A percentile compares a stretch with the other conserved stretches of the same genome.
Conservation (phyloP, 1,284 basidiomycete genomes). For the Boletus austroedulis region DNA sequence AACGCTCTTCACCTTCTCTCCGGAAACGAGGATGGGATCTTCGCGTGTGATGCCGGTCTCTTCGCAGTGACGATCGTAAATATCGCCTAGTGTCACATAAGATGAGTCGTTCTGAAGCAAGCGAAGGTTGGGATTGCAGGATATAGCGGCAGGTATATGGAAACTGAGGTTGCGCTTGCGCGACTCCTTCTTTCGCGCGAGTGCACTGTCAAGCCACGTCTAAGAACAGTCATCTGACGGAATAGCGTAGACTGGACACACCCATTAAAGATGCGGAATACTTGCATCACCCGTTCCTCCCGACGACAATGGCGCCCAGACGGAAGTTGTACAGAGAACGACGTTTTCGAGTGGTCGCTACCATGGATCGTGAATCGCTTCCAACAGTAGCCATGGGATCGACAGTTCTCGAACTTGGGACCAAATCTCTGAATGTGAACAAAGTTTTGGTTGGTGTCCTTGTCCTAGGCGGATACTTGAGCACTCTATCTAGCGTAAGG, state of each 20-base stretch:
- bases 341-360: constrained; percentile 85
- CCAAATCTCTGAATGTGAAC: constrained; percentile 90
- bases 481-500: neutral
- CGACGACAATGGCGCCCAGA: constrained; percentile 84
- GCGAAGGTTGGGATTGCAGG: constrained; percentile 82
- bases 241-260: constrained; percentile 36
- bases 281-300: constrained; percentile 91
- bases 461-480: constrained; percentile 56
- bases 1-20: constrained; percentile 78
- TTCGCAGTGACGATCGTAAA: constrained; percentile 89
- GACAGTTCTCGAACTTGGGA: constrained; percentile 87
- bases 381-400: constrained; percentile 84
- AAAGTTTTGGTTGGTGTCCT: constrained; percentile 92
- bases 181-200: constrained; percentile 88
- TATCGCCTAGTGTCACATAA: constrained; percentile 89
- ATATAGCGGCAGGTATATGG: constrained; percentile 86
- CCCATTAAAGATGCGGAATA: constrained; percentile 93
- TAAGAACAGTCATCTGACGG: constrained; percentile 8
- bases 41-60: constrained; percentile 79
- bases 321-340: constrained; percentile 92
- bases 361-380: constrained; percentile 90
- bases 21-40: constrained; percentile 82
- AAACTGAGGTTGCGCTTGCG: constrained; percentile 91
- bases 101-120: constrained; percentile 91
- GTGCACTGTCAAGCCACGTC: constrained; percentile 50